Evolutionary conservation across 768 basidiomycete species (phyloP), one percentile per base, ranked within the genome.

Genomic region (Boletus edulis): DNA sequence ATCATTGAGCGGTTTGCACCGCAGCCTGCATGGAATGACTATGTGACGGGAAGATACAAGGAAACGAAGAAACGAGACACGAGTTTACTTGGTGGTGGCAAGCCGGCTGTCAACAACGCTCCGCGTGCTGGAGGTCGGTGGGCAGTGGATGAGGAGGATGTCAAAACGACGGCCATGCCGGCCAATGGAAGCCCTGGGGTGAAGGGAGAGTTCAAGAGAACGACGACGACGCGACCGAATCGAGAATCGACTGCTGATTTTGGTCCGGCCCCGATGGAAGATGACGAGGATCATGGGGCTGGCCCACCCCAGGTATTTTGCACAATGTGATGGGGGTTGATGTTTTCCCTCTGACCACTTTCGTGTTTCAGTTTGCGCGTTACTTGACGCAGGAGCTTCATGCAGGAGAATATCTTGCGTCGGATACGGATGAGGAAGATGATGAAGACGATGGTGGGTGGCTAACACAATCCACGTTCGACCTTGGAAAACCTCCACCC

Each of bases 21-120:
- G 4, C 84, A 87, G 46, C 77, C 82, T 3, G 83, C 85, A 44
- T 99, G 97, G 97, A 87, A 93, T 52, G 82, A 87, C 37, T 99
- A 94, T 60, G 92, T 98, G 39, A 83, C 80, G 3, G 91, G 91
- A 6, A 75, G 91, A 35, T 92, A 94, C 62, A 80, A 82, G 37
- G 94, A 97, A 69, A 91, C 93, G 11, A 93, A 93, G 74, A 81
- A 81, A 58, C 84, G 85, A 39, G 94, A 98, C 65, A 81, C 78
- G 14, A 82, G 81, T 58, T 77, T 89, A 10, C 80, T 98, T 15
- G 95, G 94, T 4, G 96, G 94, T 17, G 91, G 91, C 7, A 91
- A 89, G 68, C 90, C 91, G 5, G 77, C 81, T 0, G 68, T 89
- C 24, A 68, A 67, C 11, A 70, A 74, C 27, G 63, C 54, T 40